A percentile compares a stretch with the other conserved stretches of the same genome.
Conservation (phyloP, 345 rosid species). For the Eucalyptus guilfoylei region DNA sequence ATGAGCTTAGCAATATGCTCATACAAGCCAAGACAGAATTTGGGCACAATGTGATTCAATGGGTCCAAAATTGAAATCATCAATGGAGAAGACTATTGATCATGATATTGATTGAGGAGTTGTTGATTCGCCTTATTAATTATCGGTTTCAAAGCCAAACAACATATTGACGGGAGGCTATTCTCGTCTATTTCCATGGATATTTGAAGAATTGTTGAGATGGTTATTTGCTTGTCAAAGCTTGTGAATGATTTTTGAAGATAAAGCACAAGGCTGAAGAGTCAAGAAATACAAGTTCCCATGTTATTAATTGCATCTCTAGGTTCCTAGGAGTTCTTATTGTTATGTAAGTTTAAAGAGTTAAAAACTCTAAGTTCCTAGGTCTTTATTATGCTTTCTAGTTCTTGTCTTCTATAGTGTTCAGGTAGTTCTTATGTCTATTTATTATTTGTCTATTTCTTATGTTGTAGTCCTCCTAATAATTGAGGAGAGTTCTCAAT, state of each 20-base stretch:
- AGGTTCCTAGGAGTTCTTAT: neutral
- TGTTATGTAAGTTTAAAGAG: too few species aligned
- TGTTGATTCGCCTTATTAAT: too few species aligned
- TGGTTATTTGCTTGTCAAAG: neutral
- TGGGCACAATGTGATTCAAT: too few species aligned
- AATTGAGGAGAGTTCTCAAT: neutral
- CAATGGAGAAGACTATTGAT: too few species aligned
- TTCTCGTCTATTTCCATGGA: too few species aligned
- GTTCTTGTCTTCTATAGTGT: neutral
- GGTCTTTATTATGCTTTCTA: neutral
- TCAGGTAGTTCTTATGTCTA: neutral
- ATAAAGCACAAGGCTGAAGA: neutral
- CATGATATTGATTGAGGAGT: too few species aligned
- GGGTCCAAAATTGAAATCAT: too few species aligned
- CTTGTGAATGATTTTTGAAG: neutral
- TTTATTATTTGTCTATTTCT: neutral
- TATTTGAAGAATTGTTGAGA: neutral
- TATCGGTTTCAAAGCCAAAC: too few species aligned
- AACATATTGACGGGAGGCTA: too few species aligned
- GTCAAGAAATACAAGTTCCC: neutral
- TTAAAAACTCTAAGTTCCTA: neutral
- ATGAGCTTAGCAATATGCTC: too few species aligned
- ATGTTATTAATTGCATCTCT: neutral
- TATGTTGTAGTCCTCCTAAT: neutral
- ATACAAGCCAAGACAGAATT: too few species aligned